Evolutionary conservation across 345 rosid species (phyloP), one percentile per base, ranked within the genome.

Genomic region (Punica granatum): DNA sequence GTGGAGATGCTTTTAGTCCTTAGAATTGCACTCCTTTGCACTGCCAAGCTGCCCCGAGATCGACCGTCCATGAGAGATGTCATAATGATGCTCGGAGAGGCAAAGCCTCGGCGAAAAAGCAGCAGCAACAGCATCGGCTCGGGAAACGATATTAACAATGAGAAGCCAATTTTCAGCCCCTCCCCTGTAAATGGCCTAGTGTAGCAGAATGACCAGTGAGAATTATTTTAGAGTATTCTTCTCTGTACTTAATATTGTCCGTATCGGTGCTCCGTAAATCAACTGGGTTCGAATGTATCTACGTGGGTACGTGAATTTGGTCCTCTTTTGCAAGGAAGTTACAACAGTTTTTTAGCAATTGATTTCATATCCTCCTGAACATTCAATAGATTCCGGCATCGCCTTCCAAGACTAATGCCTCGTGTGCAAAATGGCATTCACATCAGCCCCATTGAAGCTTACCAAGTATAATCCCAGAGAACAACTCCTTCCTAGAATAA

Each of bases 41-140:
- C 96, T 0, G 85, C 97, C 1, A 90, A 87, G 80, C 94, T 83
- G 60, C 96, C 98, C 31, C 89, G 77, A 76, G 97, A 90, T 64
- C 86, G 97, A 71, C 98, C 98, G 4, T 87, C 97, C 0, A 93
- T 89, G 95, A 86, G 90, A 72, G 92, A 89, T 65, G 98, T 85
- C 41, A 77, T 89, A 68, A 85, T 96, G 7, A 93, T 93, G 98
- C 94, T 90, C 4, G 85, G 88, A 14, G 97, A 93, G 76, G 98
- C 97, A 30, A 93, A 87, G 68, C 98, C 98, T 33, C 74, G 97
- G 67, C 76, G 97, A 70, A 93, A 93, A 84, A 90, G 88, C 76
- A 82, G 73, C 31, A 73, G 87, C 73, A 80, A 71, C 79, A 76
- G 79, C 65, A 69, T 68, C 25, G 72, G 60, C 34, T 30, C 61